Conservation (phyloP, 768 basidiomycete genomes). For the Tylopilus felleus region DNA sequence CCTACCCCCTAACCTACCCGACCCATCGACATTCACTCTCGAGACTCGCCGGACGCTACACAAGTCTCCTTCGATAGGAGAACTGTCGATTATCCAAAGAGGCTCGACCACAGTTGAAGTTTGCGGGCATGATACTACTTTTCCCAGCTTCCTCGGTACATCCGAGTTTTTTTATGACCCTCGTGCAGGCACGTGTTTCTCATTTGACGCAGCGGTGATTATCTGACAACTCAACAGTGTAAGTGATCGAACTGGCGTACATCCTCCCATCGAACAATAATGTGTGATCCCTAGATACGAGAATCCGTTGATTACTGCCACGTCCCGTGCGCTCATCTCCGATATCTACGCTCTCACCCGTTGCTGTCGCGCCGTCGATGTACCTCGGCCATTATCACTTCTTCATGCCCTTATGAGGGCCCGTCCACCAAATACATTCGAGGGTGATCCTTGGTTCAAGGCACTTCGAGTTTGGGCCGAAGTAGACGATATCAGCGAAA, state of each 20-base stretch:
- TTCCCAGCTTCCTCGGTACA: slow-evolving; percentile 46
- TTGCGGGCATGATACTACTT: slow-evolving; percentile 51
- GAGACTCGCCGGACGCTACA: background rate
- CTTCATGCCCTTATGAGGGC: slow-evolving; percentile 54
- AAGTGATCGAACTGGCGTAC: slow-evolving; percentile 14
- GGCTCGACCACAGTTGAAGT: slow-evolving; percentile 65
- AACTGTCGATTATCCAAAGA: slow-evolving; percentile 36
- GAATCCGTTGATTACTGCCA: slow-evolving; percentile 75
- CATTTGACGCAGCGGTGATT: background rate
- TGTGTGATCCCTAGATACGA: slow-evolving; percentile 52
- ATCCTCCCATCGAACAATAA: slow-evolving; percentile 7
- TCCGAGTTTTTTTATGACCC: slow-evolving; percentile 67
- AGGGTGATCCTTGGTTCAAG: slow-evolving; percentile 51
- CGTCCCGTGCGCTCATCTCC: slow-evolving; percentile 65
- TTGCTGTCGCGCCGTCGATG: slow-evolving; percentile 57
- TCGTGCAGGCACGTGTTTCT: slow-evolving; percentile 54
- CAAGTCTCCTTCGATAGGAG: slow-evolving; percentile 17
- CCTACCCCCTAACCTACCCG: background rate
- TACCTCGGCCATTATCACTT: slow-evolving; percentile 65
- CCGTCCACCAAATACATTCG: slow-evolving; percentile 10
- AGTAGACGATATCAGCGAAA: slow-evolving; percentile 70
- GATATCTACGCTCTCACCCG: slow-evolving; percentile 66
- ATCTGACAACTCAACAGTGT: slow-evolving; percentile 22
- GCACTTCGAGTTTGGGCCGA: slow-evolving; percentile 72
- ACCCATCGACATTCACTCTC: background rate